A percentile compares a stretch with the other conserved stretches of the same genome.
Evolutionary conservation across 805 yeast species (phyloP).

Genomic region (Schwanniomyces polymorphus): DNA sequence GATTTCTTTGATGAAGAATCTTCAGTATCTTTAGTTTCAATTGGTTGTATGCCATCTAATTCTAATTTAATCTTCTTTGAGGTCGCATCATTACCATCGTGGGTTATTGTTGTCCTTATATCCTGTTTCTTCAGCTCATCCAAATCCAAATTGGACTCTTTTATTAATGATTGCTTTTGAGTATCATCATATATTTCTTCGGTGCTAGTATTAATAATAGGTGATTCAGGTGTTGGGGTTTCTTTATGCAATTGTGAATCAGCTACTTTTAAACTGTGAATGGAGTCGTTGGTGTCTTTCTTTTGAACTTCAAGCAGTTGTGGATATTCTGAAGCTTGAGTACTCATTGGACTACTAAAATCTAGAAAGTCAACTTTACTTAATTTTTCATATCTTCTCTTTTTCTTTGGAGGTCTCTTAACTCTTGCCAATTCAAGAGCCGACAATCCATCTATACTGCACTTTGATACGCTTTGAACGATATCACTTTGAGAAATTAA

Average conservation of each 20-base stretch:
- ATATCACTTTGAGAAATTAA: conserved; percentile 6
- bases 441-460: conserved; percentile 4
- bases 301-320: not conserved
- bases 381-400: conserved; percentile 32
- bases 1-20: no score
- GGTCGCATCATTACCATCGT: no score
- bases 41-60: no score
- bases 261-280: no score
- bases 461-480: conserved; percentile 5
- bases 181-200: not conserved
- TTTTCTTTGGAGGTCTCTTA: conserved; percentile 16
- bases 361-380: conserved; percentile 36
- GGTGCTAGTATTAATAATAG: no score
- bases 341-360: conserved; percentile 11
- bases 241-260: no score
- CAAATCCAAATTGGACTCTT: not conserved
- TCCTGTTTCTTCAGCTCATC: not conserved
- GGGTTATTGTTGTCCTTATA: not conserved
- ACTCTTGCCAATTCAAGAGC: conserved; percentile 1
- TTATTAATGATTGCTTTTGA: not conserved
- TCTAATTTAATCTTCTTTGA: no score
- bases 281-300: no score
- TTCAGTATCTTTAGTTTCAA: no score
- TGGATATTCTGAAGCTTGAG: not conserved
- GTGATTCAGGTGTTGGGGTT: no score